Percentiles rank a stretch among this genome's conserved stretches.
Evolutionary conservation across 1,139 yeast genomes (phyloP).

Genomic region (Groenewaldozyma sp.): DNA sequence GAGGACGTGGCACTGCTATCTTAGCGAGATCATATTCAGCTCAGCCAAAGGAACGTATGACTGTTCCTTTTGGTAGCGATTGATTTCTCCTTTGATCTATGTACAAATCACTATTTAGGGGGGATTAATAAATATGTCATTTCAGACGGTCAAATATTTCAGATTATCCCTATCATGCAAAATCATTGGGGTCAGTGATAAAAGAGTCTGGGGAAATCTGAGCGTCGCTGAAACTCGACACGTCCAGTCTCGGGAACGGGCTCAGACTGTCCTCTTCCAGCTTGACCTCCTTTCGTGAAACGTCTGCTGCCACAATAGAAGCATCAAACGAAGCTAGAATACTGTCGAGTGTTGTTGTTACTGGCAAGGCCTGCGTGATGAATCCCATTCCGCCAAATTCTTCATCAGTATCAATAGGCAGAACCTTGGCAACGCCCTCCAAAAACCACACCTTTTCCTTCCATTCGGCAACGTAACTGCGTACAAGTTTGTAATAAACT

Average conservation of each 20-base stretch:
- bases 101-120: too few species aligned
- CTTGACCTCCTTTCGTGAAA: slow-evolving; percentile 3
- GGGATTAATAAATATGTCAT: too few species aligned
- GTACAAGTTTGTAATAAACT: slow-evolving; percentile 70
- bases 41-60: too few species aligned
- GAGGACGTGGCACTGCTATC: too few species aligned
- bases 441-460: slow-evolving; percentile 88
- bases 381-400: slow-evolving; percentile 32
- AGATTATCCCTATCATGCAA: too few species aligned
- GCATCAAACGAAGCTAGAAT: slow-evolving; percentile 11
- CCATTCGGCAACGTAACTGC: slow-evolving; percentile 78
- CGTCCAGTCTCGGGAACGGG: background rate
- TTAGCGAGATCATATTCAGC: too few species aligned
- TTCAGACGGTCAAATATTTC: too few species aligned
- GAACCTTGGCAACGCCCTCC: slow-evolving; percentile 80
- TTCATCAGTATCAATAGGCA: slow-evolving; percentile 35
- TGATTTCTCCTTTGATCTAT: too few species aligned
- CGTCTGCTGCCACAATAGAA: slow-evolving; percentile 9
- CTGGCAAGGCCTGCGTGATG: slow-evolving; percentile 29
- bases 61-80: too few species aligned
- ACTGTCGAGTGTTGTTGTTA: slow-evolving; percentile 10
- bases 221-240: background rate
- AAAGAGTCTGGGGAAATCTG: slow-evolving; percentile 1
- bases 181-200: slow-evolving; percentile 1
- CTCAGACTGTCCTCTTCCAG: slow-evolving; percentile 3